These are phyloP conservation scores for Gymnopilus junonius DNA, from an alignment of 768 basidiomycete genomes.

Conservation along the genomic window DNA sequence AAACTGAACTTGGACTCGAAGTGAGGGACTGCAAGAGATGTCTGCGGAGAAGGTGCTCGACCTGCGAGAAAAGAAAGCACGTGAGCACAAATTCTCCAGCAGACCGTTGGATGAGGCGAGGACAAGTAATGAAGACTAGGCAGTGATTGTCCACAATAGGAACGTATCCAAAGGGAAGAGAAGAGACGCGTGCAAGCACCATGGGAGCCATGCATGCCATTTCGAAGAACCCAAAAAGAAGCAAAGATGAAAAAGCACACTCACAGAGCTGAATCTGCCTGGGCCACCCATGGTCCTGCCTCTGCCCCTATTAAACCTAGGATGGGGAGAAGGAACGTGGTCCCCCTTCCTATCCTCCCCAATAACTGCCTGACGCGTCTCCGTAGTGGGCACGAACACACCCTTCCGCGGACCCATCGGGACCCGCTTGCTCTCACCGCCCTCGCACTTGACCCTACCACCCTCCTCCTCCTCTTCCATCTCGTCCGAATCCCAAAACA, in stretches of 20 bases:
- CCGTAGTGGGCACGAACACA: slow-evolving; percentile 40
- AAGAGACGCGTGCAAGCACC: not conserved
- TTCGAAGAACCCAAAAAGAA: not conserved
- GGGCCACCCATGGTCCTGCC: slow-evolving; percentile 17
- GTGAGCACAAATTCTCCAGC: slow-evolving; percentile 17
- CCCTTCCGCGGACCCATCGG: slow-evolving; percentile 42
- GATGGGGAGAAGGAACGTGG: slow-evolving; percentile 55
- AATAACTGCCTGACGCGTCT: slow-evolving; percentile 48
- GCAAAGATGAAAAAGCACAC: slow-evolving; percentile 22
- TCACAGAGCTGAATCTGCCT: slow-evolving; percentile 29
- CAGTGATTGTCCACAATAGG: slow-evolving; percentile 4
- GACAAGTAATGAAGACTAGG: not conserved
- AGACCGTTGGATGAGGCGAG: not conserved
- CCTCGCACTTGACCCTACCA: slow-evolving; percentile 3
- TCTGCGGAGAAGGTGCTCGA: slow-evolving; percentile 39
- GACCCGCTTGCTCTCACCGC: slow-evolving; percentile 14
- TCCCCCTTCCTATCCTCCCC: slow-evolving; percentile 43
- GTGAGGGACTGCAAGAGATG: slow-evolving; percentile 31
- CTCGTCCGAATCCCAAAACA: slow-evolving; percentile 57
- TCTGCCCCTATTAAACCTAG: slow-evolving; percentile 38
- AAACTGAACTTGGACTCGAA: slow-evolving; percentile 15
- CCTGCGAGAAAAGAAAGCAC: slow-evolving; percentile 28
- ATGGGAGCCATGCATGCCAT: not conserved
- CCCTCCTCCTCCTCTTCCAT: slow-evolving; percentile 11
- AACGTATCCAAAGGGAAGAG: not conserved